Base-by-base conservation (phyloP, 1,139 yeast species). In the Pichia sp. region DNA sequence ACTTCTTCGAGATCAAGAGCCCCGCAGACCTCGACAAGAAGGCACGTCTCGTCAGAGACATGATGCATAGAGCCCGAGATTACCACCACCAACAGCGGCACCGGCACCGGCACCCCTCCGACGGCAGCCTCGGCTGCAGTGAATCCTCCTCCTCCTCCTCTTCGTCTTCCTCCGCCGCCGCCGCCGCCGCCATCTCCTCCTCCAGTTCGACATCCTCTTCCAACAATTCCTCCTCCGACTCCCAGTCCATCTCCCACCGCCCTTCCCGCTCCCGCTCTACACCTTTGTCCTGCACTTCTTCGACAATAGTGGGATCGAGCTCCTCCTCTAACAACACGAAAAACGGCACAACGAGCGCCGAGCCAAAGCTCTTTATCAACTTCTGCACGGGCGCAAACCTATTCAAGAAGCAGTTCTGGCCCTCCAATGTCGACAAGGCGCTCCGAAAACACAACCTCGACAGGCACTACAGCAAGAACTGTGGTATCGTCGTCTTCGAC, bases 341-440 rank as follows among this genome's bases (percentile, higher is more conserved):
- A 39, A 12, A 19, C 41, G 7, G 16, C 26, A 19, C 41, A 10
- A 23, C 10, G 10, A 39, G 13, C 10, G 13, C 23, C 41, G 26
- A 30, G 12, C 74, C 79, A 50, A 85, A 84, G 68, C 70, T 86
- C 59, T 85, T 80, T 62, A 68, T 87, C 59, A 87, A 86, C 70
- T 87, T 84, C 66, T 82, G 89, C 55, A 79, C 90, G 2, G 95
- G 87, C 26, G 77, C 91, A 44, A 85, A 84, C 68, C 83, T 85
- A 67, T 83, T 82, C 66, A 82, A 84, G 68, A 80, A 76, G 49
- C 76, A 73, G 51, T 85, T 89, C 66, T 87, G 95, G 95, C 95
- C 95, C 1, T 75, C 78, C 55, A 75, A 78, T 59, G 80, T 85
- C 55, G 80, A 90, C 34, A 69, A 74, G 52, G 82, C 81, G 31